Conservation (phyloP, 2,329 filamentous ascomycete species). For the Hymenoscyphus scutula region DNA sequence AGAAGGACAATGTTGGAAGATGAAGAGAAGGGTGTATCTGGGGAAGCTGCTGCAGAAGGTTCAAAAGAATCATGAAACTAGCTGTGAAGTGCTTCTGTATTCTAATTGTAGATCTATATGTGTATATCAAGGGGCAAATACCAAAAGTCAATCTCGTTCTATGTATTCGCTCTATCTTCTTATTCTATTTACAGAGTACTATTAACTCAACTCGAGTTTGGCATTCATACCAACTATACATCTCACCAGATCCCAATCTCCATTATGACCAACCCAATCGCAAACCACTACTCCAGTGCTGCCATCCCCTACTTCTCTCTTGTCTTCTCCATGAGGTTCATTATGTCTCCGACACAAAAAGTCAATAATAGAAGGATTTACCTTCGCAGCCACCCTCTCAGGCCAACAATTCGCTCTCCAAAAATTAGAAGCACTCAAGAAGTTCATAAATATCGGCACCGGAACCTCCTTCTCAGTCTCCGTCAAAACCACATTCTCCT, state of each 20-base stretch:
- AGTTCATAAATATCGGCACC: constrained; percentile 80
- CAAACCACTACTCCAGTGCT: constrained; percentile 85
- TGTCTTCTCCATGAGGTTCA: constrained; percentile 33
- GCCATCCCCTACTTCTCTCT: constrained; percentile 59
- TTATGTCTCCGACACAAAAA: constrained; percentile 58
- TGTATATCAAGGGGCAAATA: constrained; percentile 20
- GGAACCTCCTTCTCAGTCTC: constrained; percentile 25
- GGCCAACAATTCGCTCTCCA: constrained; percentile 93
- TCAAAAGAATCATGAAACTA: constrained; percentile 22
- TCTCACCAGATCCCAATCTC: constrained; percentile 86
- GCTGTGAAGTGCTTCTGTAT: constrained; percentile 25
- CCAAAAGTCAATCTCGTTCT: not conserved
- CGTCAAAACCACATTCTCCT: constrained; percentile 9
- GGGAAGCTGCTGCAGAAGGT: constrained; percentile 22
- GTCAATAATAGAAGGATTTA: constrained; percentile 74
- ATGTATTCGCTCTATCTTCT: constrained; percentile 3
- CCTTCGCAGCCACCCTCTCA: constrained; percentile 80
- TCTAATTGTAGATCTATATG: constrained; percentile 30
- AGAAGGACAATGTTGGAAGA: constrained; percentile 79
- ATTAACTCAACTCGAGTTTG: constrained; percentile 49
- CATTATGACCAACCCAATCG: constrained; percentile 85
- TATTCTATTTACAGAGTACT: constrained; percentile 2
- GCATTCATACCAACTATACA: constrained; percentile 92
- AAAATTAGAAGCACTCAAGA: constrained; percentile 88
- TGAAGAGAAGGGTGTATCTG: constrained; percentile 43